Evolutionary conservation across 345 rosid genomes (phyloP).

Genomic region (Brassica rapa): DNA sequence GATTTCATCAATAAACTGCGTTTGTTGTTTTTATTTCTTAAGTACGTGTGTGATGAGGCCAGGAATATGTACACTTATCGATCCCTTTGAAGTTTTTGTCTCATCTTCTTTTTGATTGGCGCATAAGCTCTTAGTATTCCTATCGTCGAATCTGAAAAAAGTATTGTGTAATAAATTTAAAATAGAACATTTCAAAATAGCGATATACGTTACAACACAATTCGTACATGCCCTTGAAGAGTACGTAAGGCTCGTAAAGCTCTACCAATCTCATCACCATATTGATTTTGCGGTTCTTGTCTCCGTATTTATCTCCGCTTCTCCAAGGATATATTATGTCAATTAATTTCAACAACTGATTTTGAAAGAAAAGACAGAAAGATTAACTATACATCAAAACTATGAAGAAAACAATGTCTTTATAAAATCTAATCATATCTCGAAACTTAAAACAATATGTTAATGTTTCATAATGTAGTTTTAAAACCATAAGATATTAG

Average conservation of each 20-base stretch:
- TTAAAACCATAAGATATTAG: not conserved
- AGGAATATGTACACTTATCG: constrained; percentile 58
- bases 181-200: not conserved
- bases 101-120: constrained; percentile 33
- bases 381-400: constrained; percentile 3
- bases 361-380: not conserved
- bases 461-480: not conserved
- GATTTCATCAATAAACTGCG: not conserved
- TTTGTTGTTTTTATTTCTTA: constrained; percentile 38
- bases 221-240: constrained; percentile 71
- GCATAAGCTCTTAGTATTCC: constrained; percentile 53
- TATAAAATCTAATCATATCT: not conserved
- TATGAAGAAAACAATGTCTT: not conserved
- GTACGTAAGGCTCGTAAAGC: constrained; percentile 82
- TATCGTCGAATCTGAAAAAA: constrained; percentile 62
- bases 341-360: constrained; percentile 30
- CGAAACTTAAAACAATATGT: not conserved
- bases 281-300: constrained; percentile 32
- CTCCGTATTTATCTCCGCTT: constrained; percentile 32
- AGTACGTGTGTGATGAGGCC: constrained; percentile 58
- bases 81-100: constrained; percentile 38
- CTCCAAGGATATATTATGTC: constrained; percentile 35
- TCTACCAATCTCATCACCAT: constrained; percentile 68
- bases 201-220: not conserved
- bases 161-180: not conserved